Percentiles rank a stretch among this genome's conserved stretches.
Evolutionary conservation across 139 green algal species (phyloP).

Genomic region (Deuterostichococcus epilithicus): DNA sequence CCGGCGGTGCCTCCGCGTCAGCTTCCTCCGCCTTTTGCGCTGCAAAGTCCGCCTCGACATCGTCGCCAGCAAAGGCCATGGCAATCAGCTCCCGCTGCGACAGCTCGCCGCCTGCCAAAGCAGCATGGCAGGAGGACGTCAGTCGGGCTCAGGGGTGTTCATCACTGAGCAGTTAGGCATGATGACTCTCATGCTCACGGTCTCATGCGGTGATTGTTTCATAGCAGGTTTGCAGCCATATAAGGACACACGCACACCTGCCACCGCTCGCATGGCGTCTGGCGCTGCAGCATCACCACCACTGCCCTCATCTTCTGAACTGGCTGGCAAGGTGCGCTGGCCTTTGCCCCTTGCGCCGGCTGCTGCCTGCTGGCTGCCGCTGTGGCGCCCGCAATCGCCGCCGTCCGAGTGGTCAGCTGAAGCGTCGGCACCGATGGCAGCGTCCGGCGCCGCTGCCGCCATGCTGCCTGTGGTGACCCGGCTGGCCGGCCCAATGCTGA

Average conservation of each 20-base stretch:
- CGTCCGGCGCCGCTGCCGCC: background rate
- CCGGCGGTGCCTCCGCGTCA: constrained; percentile 74
- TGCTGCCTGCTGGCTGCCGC: too few species aligned
- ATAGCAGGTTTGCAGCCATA: background rate
- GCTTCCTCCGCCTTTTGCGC: constrained; percentile 76
- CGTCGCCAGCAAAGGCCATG: constrained; percentile 83
- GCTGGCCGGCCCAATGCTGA: background rate
- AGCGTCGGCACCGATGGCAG: constrained; percentile 7
- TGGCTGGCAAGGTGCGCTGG: background rate
- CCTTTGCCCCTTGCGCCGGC: too few species aligned
- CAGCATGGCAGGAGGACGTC: too few species aligned
- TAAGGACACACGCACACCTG: background rate
- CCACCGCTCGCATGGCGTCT: background rate
- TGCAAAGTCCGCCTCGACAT: constrained; percentile 89
- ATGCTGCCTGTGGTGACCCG: constrained; percentile 1
- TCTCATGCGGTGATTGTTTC: background rate
- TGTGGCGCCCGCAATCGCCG: background rate
- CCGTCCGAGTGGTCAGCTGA: background rate
- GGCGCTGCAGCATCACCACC: background rate
- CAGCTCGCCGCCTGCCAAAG: constrained; percentile 12
- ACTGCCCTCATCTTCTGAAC: background rate
- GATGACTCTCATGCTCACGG: too few species aligned
- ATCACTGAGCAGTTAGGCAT: too few species aligned
- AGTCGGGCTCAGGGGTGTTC: too few species aligned
- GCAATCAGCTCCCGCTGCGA: constrained; percentile 53